Evolutionary conservation across 352 stramenopile species (phyloP).

Genomic region (Phytophthora constricta): DNA sequence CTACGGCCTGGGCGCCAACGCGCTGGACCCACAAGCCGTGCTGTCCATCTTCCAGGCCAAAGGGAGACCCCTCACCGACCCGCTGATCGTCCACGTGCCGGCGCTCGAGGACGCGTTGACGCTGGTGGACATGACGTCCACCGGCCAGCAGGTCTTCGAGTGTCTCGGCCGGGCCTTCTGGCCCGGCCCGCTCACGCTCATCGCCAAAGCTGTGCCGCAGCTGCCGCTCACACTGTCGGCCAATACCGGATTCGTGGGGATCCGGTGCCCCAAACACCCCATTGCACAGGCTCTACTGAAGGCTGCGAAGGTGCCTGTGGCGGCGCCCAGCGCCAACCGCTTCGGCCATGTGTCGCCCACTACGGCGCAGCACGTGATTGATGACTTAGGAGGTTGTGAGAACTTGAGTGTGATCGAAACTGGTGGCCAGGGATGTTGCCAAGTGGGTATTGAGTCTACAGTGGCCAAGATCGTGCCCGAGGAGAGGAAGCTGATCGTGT

Average conservation of each 20-base stretch:
- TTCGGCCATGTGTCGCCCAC: conserved; percentile 99
- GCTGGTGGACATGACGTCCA: conserved; percentile 88
- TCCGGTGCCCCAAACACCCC: conserved; percentile 94
- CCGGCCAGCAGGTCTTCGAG: conserved; percentile 75
- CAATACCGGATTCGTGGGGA: conserved; percentile 97
- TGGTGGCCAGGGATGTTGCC: conserved; percentile 58
- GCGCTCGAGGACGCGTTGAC: conserved; percentile 84
- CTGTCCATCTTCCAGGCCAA: conserved; percentile 97
- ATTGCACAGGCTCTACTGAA: conserved; percentile 92
- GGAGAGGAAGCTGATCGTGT: conserved; percentile 84
- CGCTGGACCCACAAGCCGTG: conserved; percentile 93
- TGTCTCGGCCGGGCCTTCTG: conserved; percentile 93
- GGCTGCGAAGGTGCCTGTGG: conserved; percentile 93
- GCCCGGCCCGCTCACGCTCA: conserved; percentile 97
- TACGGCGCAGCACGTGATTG: conserved; percentile 95
- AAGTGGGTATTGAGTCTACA: conserved; percentile 95
- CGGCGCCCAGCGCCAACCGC: conserved; percentile 97
- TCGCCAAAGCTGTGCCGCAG: conserved; percentile 89
- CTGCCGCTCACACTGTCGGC: conserved; percentile 91
- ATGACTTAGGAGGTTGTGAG: conserved; percentile 93
- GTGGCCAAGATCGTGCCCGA: conserved; percentile 91
- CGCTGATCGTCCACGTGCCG: conserved; percentile 98
- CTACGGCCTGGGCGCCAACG: conserved; percentile 98
- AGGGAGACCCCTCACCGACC: conserved; percentile 95
- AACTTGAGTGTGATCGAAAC: conserved; percentile 91